Conservation (phyloP, 1,284 basidiomycete genomes). For the Neolentinus lepideus region DNA sequence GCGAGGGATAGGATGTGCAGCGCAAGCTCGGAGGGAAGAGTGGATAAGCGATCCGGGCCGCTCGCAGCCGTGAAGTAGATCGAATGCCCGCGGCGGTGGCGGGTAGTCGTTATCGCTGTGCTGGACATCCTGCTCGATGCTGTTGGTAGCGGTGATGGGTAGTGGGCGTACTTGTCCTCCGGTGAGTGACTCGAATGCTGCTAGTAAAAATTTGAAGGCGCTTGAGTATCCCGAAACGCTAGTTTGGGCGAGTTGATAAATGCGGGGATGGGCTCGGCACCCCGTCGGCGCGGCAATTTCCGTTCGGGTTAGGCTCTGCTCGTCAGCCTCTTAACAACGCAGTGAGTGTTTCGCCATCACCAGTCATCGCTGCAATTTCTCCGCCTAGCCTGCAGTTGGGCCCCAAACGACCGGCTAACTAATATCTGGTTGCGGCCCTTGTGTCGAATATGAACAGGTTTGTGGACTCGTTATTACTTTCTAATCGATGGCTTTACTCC, state of each 20-base stretch:
- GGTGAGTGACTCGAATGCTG: not conserved
- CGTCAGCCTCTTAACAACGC: too few species aligned
- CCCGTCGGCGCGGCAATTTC: not conserved
- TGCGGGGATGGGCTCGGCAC: not conserved
- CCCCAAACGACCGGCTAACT: too few species aligned
- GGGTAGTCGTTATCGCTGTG: constrained; percentile 13
- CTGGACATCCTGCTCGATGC: not conserved
- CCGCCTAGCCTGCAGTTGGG: too few species aligned
- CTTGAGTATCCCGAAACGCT: not conserved
- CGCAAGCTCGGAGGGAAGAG: constrained; percentile 21
- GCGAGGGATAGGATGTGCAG: constrained; percentile 27
- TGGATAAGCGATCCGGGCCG: constrained; percentile 11
- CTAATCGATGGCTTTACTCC: too few species aligned
- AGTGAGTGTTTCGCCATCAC: too few species aligned
- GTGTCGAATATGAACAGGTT: too few species aligned
- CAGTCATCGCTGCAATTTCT: too few species aligned
- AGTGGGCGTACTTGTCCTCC: not conserved
- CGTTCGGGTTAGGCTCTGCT: not conserved
- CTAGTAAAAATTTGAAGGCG: not conserved
- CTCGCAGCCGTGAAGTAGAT: constrained; percentile 16
- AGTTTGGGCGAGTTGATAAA: not conserved
- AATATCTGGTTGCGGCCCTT: too few species aligned
- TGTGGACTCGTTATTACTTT: too few species aligned
- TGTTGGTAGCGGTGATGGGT: not conserved
- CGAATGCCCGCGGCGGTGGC: constrained; percentile 21